Conservation (phyloP, 192 early-diverging fungal species). For the Funneliformis mosseae region DNA sequence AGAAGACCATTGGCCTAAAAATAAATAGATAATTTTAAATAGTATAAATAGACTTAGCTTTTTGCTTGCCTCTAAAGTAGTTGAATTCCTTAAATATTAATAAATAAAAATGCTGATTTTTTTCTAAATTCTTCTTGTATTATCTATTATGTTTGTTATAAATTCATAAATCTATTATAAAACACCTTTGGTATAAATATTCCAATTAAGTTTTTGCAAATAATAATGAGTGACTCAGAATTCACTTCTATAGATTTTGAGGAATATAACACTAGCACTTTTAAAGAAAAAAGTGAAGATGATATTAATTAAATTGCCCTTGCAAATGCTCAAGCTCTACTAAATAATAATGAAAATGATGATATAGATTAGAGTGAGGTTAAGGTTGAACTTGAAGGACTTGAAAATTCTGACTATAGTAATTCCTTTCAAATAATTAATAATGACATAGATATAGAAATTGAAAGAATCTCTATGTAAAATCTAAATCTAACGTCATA, state of each 20-base stretch:
- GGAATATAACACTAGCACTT: neutral
- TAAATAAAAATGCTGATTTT: too few species aligned
- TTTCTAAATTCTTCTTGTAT: neutral
- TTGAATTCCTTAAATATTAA: too few species aligned
- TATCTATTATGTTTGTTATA: too few species aligned
- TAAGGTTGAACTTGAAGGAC: neutral
- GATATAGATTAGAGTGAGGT: neutral
- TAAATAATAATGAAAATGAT: neutral
- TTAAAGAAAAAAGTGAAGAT: neutral
- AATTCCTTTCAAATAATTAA: too few species aligned
- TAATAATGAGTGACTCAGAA: neutral
- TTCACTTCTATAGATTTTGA: neutral
- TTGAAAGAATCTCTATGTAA: neutral
- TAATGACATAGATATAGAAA: neutral
- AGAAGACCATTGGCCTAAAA: too few species aligned
- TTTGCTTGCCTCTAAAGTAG: too few species aligned
- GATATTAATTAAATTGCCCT: neutral
- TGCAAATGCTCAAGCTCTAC: neutral
- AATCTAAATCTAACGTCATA: neutral
- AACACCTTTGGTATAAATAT: too few species aligned
- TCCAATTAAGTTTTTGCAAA: too few species aligned
- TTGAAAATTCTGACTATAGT: neutral
- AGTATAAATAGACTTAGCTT: neutral
- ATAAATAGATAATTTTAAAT: too few species aligned
- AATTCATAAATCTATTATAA: neutral